Evolutionary conservation across 306 rosid species (phyloP).

Genomic region (Calophaca sinica): DNA sequence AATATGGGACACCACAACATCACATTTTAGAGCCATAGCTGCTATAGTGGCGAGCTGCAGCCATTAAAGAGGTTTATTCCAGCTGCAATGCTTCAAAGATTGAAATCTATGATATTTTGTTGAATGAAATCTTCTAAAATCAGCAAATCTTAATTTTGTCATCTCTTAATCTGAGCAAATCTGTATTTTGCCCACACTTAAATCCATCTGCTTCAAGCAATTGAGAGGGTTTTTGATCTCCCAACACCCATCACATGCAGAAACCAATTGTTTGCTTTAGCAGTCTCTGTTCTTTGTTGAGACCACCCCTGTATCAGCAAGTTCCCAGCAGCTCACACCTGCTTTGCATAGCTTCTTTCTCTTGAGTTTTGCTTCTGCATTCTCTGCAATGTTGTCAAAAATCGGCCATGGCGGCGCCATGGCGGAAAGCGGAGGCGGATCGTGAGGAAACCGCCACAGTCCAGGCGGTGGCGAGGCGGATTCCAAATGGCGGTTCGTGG

Average conservation of each 20-base stretch:
- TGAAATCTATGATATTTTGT: slow-evolving; percentile 4
- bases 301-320: no score
- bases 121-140: background rate
- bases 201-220: slow-evolving; percentile 1
- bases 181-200: slow-evolving; percentile 20
- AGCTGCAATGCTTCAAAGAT: slow-evolving; percentile 20
- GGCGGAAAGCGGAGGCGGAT: no score
- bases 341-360: slow-evolving; percentile 7
- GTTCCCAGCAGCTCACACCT: background rate
- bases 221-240: slow-evolving; percentile 8
- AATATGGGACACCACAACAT: slow-evolving; percentile 27
- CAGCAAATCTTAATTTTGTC: background rate
- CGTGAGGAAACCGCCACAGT: no score
- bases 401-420: no score
- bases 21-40: background rate
- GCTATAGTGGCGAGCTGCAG: background rate
- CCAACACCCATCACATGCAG: slow-evolving; percentile 10
- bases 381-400: no score
- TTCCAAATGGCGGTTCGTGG: no score
- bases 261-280: background rate
- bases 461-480: no score
- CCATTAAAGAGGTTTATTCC: slow-evolving; percentile 1
- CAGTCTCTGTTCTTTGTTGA: background rate
- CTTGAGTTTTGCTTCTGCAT: background rate
- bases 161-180: background rate